Percentiles rank a stretch among this genome's conserved stretches.
Evolutionary conservation across 345 rosid species (phyloP).

Genomic region (Carallia pectinifolia): DNA sequence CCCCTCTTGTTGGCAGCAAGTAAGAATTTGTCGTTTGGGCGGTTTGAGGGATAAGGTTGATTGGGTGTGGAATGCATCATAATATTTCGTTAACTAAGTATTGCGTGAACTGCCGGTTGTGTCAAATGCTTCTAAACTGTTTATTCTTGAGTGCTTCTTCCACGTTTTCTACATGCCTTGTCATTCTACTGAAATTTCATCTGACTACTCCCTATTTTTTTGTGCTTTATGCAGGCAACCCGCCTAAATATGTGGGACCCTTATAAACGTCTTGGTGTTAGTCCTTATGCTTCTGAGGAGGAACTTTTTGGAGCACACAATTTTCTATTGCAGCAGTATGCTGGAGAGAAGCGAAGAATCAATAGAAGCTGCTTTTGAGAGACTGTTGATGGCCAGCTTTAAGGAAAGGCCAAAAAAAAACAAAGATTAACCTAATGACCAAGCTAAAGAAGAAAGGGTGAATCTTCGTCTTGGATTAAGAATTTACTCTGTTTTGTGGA

Average conservation of each 20-base stretch:
- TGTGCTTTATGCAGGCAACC: slow-evolving; percentile 49
- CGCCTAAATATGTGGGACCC: slow-evolving; percentile 85
- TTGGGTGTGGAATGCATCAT: background rate
- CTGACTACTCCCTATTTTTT: background rate
- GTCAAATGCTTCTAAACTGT: background rate
- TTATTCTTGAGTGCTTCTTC: background rate
- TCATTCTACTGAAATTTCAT: background rate
- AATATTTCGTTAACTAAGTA: background rate
- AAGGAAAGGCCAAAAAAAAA: slow-evolving; percentile 57
- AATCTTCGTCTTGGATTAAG: slow-evolving; percentile 90
- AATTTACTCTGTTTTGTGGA: slow-evolving; percentile 72
- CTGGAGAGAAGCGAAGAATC: slow-evolving; percentile 95
- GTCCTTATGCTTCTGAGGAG: slow-evolving; percentile 84
- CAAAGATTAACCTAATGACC: slow-evolving; percentile 78
- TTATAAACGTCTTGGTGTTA: slow-evolving; percentile 73
- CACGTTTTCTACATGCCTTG: background rate
- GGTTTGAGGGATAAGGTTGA: background rate
- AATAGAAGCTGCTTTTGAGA: slow-evolving; percentile 95
- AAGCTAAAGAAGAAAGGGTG: slow-evolving; percentile 91
- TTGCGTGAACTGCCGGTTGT: background rate
- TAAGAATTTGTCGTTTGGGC: no score
- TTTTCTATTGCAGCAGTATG: slow-evolving; percentile 80
- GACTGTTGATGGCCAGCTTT: slow-evolving; percentile 78
- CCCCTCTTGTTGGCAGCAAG: no score
- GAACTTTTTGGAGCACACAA: slow-evolving; percentile 96